Evolutionary conservation across 108 stramenopile species (phyloP).

Genomic region (Skeletonema costatum): DNA sequence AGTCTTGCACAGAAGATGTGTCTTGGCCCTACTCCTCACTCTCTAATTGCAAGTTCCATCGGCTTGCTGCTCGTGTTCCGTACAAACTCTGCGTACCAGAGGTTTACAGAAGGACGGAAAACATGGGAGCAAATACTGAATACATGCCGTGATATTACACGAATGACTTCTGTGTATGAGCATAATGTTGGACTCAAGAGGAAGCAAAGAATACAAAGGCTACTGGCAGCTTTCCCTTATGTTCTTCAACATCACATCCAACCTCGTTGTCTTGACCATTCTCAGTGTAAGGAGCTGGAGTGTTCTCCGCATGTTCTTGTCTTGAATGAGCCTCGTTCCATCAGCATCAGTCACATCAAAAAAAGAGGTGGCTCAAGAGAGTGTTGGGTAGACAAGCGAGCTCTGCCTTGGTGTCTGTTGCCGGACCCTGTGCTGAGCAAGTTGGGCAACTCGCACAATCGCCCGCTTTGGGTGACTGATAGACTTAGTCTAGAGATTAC

Average conservation of each 20-base stretch:
- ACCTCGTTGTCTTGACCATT: conserved; percentile 54
- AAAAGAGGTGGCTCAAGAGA: conserved; percentile 2
- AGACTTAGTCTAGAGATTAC: conserved; percentile 60
- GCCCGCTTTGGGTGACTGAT: conserved; percentile 73
- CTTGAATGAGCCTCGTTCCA: conserved; percentile 25
- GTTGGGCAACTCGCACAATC: conserved; percentile 60
- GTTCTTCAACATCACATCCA: conserved; percentile 73
- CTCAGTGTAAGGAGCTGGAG: conserved; percentile 25
- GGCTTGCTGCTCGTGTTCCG: conserved; percentile 81
- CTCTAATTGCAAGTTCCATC: conserved; percentile 66
- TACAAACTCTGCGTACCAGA: conserved; percentile 78
- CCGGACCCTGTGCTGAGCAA: conserved; percentile 36
- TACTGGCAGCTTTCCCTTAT: conserved; percentile 76
- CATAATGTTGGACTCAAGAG: conserved; percentile 58
- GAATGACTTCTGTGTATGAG: conserved; percentile 72
- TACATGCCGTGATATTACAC: conserved; percentile 70
- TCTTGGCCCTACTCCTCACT: conserved; percentile 67
- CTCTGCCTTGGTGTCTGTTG: conserved; percentile 65
- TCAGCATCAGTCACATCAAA: not conserved
- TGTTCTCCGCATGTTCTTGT: conserved; percentile 25
- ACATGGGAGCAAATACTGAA: conserved; percentile 83
- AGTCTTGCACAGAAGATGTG: conserved; percentile 45
- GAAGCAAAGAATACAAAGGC: conserved; percentile 46
- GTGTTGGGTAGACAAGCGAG: conserved; percentile 65
- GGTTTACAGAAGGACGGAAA: conserved; percentile 87